Base-by-base conservation (phyloP, 495 filamentous ascomycete genomes). In the Penicillium steckii region DNA sequence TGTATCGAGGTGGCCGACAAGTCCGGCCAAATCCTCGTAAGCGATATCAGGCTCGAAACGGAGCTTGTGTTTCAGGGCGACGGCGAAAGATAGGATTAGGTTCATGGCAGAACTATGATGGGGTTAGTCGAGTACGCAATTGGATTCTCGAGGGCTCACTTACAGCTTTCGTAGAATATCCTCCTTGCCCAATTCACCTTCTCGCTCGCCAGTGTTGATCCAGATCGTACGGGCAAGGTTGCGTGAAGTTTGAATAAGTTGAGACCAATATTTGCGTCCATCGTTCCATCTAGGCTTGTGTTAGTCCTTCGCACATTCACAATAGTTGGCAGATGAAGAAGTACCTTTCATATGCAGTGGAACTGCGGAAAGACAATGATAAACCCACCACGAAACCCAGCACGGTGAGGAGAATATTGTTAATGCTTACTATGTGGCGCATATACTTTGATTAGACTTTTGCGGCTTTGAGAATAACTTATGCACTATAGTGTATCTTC, bases 361-460 rank as follows among this genome's bases (percentile, higher is more conserved):
- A 88, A 56, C 83, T 88, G 44, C 90, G 85, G 73, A 96, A 94
- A 19, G 86, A 90, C 55, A 96, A 73, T 1, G 87, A 80, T 62
- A 95, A 68, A 76, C 86, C 88, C 59, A 96, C 88, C 53, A 95
- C 89, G 76, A 96, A 94, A 85, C 90, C 90, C 23, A 89, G 82
- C 9, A 95, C 85, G 12, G 89, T 95, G 27, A 96, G 79, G 8
- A 96, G 76, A 47, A 91, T 78, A 19, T 77, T 82, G 54, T 80
- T 78, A 22, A 94, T 84, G 18, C 79, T 79, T 21, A 77, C 73
- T 76, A 44, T 4, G 41, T 21, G 2, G 15, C 17, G 40, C 42
- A 24, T 23, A 43, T 23, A 52, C 25, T 30, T 8, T 3, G 13
- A 18, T 49, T 17, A 40, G 52, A 50, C 12, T 44, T 35, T 27